These are phyloP conservation scores for Amanita pseudoporphyria DNA, from an alignment of 768 basidiomycete species.

Conservation along the genomic window DNA sequence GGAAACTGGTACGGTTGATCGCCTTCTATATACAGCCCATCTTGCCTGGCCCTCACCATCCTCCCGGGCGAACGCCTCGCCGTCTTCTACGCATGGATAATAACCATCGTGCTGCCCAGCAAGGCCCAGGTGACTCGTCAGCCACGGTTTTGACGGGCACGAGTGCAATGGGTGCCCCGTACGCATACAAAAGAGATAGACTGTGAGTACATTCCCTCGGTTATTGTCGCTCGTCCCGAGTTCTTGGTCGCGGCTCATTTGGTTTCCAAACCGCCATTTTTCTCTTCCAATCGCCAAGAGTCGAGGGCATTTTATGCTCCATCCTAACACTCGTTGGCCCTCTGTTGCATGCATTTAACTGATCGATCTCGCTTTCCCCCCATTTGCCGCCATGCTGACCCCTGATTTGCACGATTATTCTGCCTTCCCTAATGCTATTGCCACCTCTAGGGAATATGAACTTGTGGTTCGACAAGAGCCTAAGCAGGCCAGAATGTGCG, in stretches of 20 bases:
- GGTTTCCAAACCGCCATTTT: background rate
- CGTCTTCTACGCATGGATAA: slow-evolving; percentile 3
- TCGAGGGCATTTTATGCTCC: background rate
- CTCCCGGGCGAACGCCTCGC: slow-evolving; percentile 3
- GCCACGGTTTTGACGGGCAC: background rate
- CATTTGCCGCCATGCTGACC: background rate
- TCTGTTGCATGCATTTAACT: slow-evolving; percentile 2
- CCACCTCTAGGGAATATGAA: slow-evolving; percentile 60
- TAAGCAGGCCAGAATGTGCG: slow-evolving; percentile 87
- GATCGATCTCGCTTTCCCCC: background rate
- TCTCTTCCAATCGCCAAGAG: background rate
- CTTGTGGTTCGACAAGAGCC: slow-evolving; percentile 85
- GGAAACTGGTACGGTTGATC: slow-evolving; percentile 3
- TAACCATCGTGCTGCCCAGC: slow-evolving; percentile 4
- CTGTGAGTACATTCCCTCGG: slow-evolving; percentile 24
- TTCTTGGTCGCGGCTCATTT: slow-evolving; percentile 23
- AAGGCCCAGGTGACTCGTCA: slow-evolving; percentile 2
- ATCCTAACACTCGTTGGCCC: background rate
- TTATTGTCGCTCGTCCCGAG: slow-evolving; percentile 17
- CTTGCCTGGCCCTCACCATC: slow-evolving; percentile 2
- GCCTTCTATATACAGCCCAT: slow-evolving; percentile 6
- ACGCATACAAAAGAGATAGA: slow-evolving; percentile 27
- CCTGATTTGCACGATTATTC: background rate
- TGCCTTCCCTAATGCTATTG: background rate
- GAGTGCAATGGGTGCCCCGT: slow-evolving; percentile 15